Percentiles rank a stretch among this genome's conserved stretches.
Conservation (phyloP, 1,284 basidiomycete genomes). For the Kalmanozyma brasiliensis region DNA sequence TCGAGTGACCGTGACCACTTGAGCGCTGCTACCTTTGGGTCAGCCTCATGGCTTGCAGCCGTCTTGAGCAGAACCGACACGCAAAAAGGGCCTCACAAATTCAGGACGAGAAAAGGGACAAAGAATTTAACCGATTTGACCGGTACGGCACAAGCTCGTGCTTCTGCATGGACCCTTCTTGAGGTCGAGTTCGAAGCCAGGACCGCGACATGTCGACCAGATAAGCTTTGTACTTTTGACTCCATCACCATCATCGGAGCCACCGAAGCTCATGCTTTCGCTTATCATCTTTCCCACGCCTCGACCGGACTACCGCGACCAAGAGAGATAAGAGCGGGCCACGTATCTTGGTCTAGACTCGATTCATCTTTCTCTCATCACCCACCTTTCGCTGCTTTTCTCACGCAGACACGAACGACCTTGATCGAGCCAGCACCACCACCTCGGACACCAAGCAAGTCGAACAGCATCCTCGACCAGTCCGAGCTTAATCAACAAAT, state of each 20-base stretch:
- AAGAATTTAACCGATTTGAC: no score
- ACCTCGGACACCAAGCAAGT: no score
- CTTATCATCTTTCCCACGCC: slow-evolving; percentile 5
- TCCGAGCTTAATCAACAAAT: no score
- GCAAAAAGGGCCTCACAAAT: no score
- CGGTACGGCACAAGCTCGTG: background rate
- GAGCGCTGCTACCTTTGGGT: no score
- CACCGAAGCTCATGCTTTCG: slow-evolving; percentile 7
- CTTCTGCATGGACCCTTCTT: background rate
- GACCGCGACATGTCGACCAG: background rate
- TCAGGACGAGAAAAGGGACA: no score
- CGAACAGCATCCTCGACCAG: background rate
- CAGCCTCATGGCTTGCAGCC: no score
- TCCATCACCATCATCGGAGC: slow-evolving; percentile 1
- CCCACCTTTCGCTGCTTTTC: no score
- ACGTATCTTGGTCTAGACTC: background rate
- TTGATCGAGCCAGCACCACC: no score
- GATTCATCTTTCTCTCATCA: background rate
- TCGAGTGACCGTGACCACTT: no score
- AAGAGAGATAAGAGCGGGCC: background rate
- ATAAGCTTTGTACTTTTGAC: slow-evolving; percentile 5
- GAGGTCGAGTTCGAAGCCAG: background rate
- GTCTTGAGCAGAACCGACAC: no score
- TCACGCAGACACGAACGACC: no score
- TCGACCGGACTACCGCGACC: background rate